phyloP scores from a whole-genome alignment of 2,329 filamentous ascomycete genomes.

The Nothomitra cinnamomea region DNA sequence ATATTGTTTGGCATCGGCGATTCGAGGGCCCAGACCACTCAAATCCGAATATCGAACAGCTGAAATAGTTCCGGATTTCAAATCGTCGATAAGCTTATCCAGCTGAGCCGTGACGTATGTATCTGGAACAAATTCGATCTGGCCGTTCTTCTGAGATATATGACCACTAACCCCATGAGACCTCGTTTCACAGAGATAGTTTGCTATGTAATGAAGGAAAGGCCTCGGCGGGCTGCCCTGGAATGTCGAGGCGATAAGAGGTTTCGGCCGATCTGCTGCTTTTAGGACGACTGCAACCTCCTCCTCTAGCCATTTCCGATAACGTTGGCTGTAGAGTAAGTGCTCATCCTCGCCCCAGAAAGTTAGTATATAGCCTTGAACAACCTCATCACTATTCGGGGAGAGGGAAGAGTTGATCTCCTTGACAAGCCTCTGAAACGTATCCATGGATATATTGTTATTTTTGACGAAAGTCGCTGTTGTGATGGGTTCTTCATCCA shows the following conservation, averaged over 20 bases:
- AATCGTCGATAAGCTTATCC: neutral
- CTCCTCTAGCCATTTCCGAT: constrained; percentile 2
- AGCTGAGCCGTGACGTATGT: neutral
- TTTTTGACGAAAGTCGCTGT: neutral
- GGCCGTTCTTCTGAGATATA: neutral
- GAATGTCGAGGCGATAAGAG: neutral
- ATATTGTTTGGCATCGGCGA: neutral
- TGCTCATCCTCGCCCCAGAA: neutral
- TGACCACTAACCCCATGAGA: neutral
- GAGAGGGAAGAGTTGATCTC: constrained; percentile 1
- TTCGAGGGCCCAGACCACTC: neutral
- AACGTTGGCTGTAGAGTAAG: neutral
- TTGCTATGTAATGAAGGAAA: neutral
- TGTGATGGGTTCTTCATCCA: neutral
- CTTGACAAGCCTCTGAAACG: neutral
- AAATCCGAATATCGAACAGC: neutral
- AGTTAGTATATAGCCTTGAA: neutral
- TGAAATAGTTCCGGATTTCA: neutral
- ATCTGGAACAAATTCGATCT: neutral
- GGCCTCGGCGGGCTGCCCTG: neutral
- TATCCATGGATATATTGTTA: neutral
- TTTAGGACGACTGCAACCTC: neutral
- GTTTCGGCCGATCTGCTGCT: neutral
- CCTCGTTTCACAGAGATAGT: neutral
- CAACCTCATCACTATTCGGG: neutral